A percentile compares a stretch with the other conserved stretches of the same genome.
Evolutionary conservation across 495 filamentous ascomycete genomes (phyloP).

Genomic region (Hyphodiscus hymeniophilus): DNA sequence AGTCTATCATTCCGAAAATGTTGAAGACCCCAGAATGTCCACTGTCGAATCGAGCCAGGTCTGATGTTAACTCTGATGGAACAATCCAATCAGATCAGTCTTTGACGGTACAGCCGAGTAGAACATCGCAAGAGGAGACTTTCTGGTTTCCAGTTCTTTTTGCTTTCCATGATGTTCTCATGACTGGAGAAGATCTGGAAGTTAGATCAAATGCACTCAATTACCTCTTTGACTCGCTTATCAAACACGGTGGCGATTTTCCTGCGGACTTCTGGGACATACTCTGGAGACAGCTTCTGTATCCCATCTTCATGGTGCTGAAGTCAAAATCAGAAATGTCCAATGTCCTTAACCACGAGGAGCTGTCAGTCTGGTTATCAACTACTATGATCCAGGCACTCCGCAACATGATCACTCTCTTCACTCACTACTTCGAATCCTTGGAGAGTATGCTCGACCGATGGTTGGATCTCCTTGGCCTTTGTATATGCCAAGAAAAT

Average conservation of each 20-base stretch:
- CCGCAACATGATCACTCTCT: constrained; percentile 95
- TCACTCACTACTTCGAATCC: constrained; percentile 95
- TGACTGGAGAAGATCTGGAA: constrained; percentile 99
- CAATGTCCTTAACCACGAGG: constrained; percentile 87
- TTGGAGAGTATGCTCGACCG: constrained; percentile 95
- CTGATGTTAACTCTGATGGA: constrained; percentile 25
- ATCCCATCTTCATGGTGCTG: constrained; percentile 96
- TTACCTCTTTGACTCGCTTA: constrained; percentile 91
- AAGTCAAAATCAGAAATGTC: constrained; percentile 93
- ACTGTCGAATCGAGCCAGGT: constrained; percentile 49
- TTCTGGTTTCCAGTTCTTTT: constrained; percentile 98
- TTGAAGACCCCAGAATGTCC: constrained; percentile 93
- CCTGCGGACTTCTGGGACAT: constrained; percentile 97
- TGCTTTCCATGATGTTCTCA: constrained; percentile 96
- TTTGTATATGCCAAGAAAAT: constrained; percentile 98
- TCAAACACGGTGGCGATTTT: constrained; percentile 84
- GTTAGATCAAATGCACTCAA: constrained; percentile 88
- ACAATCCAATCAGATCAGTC: constrained; percentile 18
- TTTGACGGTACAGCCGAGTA: constrained; percentile 21
- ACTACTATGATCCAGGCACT: constrained; percentile 99
- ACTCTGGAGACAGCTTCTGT: constrained; percentile 91
- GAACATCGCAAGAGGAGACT: constrained; percentile 82
- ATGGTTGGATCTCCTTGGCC: constrained; percentile 83
- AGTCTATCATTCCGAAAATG: constrained; percentile 88
- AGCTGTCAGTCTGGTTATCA: constrained; percentile 96